Conservation (phyloP, 106 monocot species). For the Acorus gramineus region DNA sequence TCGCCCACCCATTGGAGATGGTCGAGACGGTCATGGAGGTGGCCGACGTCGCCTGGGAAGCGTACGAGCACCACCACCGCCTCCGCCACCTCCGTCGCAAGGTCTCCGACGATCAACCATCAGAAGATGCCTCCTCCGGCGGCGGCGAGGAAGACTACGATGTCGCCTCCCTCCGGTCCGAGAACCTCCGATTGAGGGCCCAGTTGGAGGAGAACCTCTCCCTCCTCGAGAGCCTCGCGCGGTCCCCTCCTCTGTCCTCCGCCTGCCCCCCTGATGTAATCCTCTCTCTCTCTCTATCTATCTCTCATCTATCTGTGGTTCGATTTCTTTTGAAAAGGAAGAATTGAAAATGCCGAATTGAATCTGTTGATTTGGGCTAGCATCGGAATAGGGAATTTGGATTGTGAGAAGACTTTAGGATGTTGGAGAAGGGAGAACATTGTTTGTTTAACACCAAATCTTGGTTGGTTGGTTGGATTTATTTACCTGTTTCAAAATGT, state of each 20-base stretch:
- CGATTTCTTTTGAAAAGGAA: not conserved
- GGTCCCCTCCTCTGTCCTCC: conserved; percentile 24
- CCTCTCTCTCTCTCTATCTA: not conserved
- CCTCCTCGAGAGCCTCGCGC: conserved; percentile 35
- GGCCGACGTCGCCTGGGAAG: conserved; percentile 82
- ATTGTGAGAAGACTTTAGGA: too few species aligned
- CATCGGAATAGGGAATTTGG: too few species aligned
- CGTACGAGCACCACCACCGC: conserved; percentile 60
- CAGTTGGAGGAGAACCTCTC: conserved; percentile 45
- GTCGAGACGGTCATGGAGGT: conserved; percentile 76
- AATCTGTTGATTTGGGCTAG: not conserved
- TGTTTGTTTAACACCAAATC: too few species aligned
- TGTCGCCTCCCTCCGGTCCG: conserved; percentile 21
- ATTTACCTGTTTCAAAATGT: too few species aligned
- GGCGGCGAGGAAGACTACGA: conserved; percentile 17
- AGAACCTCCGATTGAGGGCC: conserved; percentile 57
- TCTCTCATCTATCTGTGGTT: not conserved
- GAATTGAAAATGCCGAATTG: not conserved
- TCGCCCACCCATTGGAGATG: conserved; percentile 54
- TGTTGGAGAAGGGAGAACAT: too few species aligned
- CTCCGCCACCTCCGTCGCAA: not conserved
- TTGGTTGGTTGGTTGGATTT: too few species aligned
- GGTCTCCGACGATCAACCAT: not conserved
- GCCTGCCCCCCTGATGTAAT: conserved; percentile 85
- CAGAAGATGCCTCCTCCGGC: not conserved